Evolutionary conservation across 139 green algal genomes (phyloP), one percentile per base, ranked within the genome.

Genomic region (Nannochloris sp.): DNA sequence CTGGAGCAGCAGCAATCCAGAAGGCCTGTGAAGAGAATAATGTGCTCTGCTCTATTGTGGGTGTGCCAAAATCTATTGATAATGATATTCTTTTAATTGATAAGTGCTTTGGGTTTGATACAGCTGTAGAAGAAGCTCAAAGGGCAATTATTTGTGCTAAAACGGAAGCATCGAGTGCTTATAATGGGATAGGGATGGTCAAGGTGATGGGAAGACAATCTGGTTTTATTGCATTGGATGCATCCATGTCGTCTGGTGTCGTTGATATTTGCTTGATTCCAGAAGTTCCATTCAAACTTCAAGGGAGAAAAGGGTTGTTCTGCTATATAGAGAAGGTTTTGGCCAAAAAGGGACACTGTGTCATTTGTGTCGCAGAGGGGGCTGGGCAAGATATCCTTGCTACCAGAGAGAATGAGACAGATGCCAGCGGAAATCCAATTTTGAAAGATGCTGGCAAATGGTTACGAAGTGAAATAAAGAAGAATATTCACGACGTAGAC

Each of bases 51-150:
- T 65, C 64, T 1, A 83, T 96, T 21, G 74, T 93, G n/a, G 90
- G 84, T 19, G 83, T 98, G 44, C 93, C 93, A 43, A 98, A 98
- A 78, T 96, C 87, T 36, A 98, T 98, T 27, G 92, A 98, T 73
- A 98, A 98, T 59, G 93, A 98, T 80, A 97, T 98, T 51, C 46
- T 78, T 40, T 66, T 92, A 46, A 85, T 87, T 58, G 86, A 93
- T 73, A 79, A 81, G 43, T 86, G 76, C 11, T 93, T 93, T 62
- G 86, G 86, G 2, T 95, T 89, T 76, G 82, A 94, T 69, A 94
- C 87, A 1, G 87, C 87, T 7, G 83, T 91, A 54, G 84, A 94
- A 65, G 87, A 94, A 63, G 80, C 84, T 14, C 82, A 94, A 72
- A 44, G 61, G 3, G 69, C 78, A 0, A 61, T 81, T 54, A 49